Evolutionary conservation across 441 rosid species (phyloP).

Genomic region (Populus trichocarpa): DNA sequence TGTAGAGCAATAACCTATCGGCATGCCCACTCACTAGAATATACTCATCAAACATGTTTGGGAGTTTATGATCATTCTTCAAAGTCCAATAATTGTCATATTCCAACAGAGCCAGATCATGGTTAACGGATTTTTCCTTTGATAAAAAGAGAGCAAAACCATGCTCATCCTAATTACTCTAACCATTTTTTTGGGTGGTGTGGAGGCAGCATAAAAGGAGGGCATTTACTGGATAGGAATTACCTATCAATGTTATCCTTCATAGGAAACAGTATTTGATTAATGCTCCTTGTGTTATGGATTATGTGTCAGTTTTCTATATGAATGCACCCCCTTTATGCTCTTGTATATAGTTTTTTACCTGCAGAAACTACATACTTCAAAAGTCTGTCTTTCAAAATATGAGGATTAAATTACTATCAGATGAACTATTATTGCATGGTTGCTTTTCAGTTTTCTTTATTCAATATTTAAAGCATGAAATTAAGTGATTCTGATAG

Average conservation of each 20-base stretch:
- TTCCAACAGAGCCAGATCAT: background rate
- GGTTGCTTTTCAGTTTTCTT: background rate
- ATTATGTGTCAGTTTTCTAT: background rate
- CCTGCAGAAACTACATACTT: background rate
- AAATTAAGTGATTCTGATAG: background rate
- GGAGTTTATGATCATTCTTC: background rate
- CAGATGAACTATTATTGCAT: background rate
- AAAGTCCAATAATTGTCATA: background rate
- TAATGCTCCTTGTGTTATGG: background rate
- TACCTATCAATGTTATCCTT: background rate
- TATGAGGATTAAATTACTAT: background rate
- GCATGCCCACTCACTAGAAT: background rate
- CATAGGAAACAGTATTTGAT: background rate
- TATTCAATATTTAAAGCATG: background rate
- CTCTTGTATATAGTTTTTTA: background rate
- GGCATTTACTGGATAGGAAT: background rate
- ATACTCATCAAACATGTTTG: background rate
- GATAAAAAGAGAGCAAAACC: background rate
- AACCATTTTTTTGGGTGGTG: background rate
- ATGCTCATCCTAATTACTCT: background rate
- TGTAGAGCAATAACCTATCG: background rate
- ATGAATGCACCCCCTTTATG: background rate
- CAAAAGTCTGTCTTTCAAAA: background rate
- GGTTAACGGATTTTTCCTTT: background rate
- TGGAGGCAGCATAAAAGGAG: background rate